Percentiles rank a stretch among this genome's conserved stretches.
These are phyloP conservation scores for Endotrypanum monterogeii DNA, from an alignment of 208 protist species.

Conservation along the genomic window DNA sequence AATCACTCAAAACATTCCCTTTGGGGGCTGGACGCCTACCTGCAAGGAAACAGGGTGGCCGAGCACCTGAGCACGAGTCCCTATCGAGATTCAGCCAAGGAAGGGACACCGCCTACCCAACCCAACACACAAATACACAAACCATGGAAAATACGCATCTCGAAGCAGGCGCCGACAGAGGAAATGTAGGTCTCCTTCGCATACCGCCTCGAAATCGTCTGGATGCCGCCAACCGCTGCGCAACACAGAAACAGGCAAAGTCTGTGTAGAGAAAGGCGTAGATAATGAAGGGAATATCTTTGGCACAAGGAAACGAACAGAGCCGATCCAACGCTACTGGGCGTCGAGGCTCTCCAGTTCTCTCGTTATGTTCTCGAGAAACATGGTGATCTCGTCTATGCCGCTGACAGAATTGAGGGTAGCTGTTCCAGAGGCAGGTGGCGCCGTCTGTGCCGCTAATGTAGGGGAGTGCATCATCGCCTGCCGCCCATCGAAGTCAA, in stretches of 20 bases:
- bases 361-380: slow-evolving; percentile 76
- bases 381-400: slow-evolving; percentile 47
- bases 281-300: slow-evolving; percentile 11
- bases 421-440: background rate
- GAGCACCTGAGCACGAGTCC: no score
- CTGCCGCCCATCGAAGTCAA: background rate
- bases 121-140: background rate
- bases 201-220: background rate
- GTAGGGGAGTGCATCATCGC: slow-evolving; percentile 13
- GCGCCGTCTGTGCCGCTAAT: background rate
- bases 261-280: background rate
- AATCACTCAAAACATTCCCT: no score
- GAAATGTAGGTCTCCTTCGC: background rate
- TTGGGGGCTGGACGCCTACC: no score
- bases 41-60: no score
- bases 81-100: no score
- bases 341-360: slow-evolving; percentile 67
- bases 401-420: background rate
- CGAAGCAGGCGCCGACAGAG: background rate
- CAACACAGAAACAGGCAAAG: background rate
- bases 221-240: background rate
- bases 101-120: no score
- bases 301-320: no score
- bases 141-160: background rate
- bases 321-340: background rate